These are phyloP conservation scores for Silene coronaria DNA, from an alignment of 179 eudicot species.

Conservation along the genomic window DNA sequence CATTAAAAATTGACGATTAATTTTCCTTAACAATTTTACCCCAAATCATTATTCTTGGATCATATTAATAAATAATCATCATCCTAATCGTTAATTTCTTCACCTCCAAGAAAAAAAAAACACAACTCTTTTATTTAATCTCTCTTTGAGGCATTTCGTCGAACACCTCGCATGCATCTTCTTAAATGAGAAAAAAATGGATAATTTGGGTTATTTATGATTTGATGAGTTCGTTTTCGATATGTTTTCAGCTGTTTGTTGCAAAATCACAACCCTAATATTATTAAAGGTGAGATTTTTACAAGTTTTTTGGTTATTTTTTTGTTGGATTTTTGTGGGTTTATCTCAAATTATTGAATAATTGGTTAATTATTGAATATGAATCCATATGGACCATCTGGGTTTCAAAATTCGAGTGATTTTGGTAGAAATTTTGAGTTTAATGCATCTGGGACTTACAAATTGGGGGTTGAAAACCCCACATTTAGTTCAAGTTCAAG, in stretches of 20 bases:
- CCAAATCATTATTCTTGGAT: conserved; percentile 1
- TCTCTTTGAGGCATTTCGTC: conserved; percentile 31
- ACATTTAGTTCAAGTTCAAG: conserved; percentile 28
- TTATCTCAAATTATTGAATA: conserved; percentile 15
- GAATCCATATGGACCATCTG: conserved; percentile 30
- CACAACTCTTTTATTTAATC: background rate
- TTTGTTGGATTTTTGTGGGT: conserved; percentile 26
- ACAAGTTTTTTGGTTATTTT: background rate
- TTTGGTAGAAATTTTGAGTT: conserved; percentile 38
- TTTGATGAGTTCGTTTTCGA: conserved; percentile 32
- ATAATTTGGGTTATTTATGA: conserved; percentile 12
- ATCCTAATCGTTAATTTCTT: conserved; percentile 16
- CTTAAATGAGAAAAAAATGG: background rate
- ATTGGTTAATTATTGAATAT: conserved; percentile 4
- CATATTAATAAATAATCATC: background rate
- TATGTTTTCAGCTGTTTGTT: conserved; percentile 25
- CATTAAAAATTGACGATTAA: background rate
- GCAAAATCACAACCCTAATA: conserved; percentile 12
- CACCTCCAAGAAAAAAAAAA: conserved; percentile 18
- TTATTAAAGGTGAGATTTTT: conserved; percentile 39
- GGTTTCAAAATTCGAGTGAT: conserved; percentile 27
- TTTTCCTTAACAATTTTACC: background rate
- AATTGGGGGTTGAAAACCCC: conserved; percentile 27
- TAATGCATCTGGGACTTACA: conserved; percentile 25
- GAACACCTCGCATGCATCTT: conserved; percentile 29